Percentiles rank a stretch among this genome's conserved stretches.
Evolutionary conservation across 1,139 yeast species (phyloP).

Genomic region (Arxiozyma slooffiae): DNA sequence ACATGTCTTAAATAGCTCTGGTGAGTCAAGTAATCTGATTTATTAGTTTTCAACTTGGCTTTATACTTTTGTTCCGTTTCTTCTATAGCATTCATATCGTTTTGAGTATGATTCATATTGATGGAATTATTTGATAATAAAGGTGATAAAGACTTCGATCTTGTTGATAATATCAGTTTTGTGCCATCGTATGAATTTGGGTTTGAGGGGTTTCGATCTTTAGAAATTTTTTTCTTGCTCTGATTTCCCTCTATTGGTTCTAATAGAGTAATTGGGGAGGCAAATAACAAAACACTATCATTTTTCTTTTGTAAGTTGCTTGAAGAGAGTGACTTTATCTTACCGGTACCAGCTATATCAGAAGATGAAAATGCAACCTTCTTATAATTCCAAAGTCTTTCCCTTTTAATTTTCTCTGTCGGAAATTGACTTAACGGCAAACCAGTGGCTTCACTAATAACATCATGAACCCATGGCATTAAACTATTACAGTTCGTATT

Average conservation of each 20-base stretch:
- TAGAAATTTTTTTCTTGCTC: neutral
- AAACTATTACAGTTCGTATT: neutral
- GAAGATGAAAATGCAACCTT: conserved; percentile 7
- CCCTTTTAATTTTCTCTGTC: conserved; percentile 26
- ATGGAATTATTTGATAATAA: neutral
- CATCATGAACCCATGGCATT: conserved; percentile 3
- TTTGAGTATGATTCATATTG: neutral
- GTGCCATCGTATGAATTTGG: neutral
- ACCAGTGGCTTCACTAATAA: conserved; percentile 27
- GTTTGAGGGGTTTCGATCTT: neutral
- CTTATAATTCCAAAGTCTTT: conserved; percentile 24
- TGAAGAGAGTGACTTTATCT: neutral
- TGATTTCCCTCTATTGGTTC: neutral
- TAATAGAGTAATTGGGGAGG: neutral
- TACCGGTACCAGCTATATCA: neutral
- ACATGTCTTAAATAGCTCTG: conserved; percentile 18
- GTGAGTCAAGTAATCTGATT: conserved; percentile 16
- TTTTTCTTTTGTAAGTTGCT: neutral
- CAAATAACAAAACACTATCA: neutral
- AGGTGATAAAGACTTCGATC: conserved; percentile 1
- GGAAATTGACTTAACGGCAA: conserved; percentile 25
- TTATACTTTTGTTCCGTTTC: conserved; percentile 13
- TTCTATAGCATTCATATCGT: too few relatives aligned
- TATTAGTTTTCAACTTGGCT: conserved; percentile 14
- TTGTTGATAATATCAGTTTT: neutral